phyloP scores from a whole-genome alignment of 1,284 basidiomycete genomes.

The Trichosporon faecale region DNA sequence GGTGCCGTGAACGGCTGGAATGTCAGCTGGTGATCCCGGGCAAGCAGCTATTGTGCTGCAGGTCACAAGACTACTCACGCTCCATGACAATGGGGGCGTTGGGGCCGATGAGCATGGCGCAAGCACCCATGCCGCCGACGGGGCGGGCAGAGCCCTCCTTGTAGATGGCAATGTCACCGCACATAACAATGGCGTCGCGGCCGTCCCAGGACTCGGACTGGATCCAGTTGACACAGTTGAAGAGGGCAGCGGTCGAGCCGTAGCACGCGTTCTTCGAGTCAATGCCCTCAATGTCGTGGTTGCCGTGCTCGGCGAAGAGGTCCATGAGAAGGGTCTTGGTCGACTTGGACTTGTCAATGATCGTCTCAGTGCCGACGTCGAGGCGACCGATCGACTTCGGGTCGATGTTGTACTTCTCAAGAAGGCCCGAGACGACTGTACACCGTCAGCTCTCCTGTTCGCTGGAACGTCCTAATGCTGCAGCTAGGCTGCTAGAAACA shows the following conservation, averaged over 20 bases:
- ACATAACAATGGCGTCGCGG: constrained; percentile 94
- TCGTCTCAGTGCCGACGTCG: constrained; percentile 97
- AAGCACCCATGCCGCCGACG: constrained; percentile 94
- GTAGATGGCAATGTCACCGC: constrained; percentile 97
- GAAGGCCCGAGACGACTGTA: constrained; percentile 74
- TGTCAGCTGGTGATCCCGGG: background rate
- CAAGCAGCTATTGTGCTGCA: background rate
- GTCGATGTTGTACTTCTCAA: constrained; percentile 94
- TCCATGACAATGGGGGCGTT: constrained; percentile 92
- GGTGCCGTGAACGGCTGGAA: constrained; percentile 86
- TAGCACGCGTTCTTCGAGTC: constrained; percentile 99
- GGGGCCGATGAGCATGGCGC: constrained; percentile 92
- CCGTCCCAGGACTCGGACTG: constrained; percentile 98
- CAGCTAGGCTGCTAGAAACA: background rate
- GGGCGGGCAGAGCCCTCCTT: constrained; percentile 93
- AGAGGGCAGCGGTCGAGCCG: constrained; percentile 94
- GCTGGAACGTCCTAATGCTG: background rate
- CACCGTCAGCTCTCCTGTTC: constrained; percentile 29
- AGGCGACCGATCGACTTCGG: constrained; percentile 93
- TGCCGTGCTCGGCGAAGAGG: constrained; percentile 85
- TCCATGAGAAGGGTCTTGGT: constrained; percentile 99
- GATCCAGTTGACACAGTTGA: constrained; percentile 97
- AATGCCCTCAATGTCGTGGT: constrained; percentile 93
- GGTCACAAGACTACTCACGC: constrained; percentile 62
- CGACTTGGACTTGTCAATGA: constrained; percentile 99